Evolutionary conservation across 345 rosid genomes (phyloP), one percentile per base, ranked within the genome.

Genomic region (Physaria fendleri): DNA sequence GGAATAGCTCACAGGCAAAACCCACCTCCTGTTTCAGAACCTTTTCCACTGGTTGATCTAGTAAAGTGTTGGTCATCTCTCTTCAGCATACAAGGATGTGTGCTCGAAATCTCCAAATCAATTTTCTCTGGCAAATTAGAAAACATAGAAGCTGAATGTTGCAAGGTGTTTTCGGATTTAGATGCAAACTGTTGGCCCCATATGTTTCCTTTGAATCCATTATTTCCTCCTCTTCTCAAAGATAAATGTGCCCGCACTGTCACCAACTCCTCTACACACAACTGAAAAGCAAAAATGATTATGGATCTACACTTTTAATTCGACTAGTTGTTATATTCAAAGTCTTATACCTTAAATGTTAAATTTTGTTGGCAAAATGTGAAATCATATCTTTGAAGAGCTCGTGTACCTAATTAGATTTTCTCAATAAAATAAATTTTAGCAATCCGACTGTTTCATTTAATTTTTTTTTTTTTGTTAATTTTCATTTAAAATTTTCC

Each of bases 31-130:
- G 2, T 24, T 4, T 32, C 52, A 6, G 56, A 46, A 37, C 27
- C 35, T 23, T 24, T 35, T 7, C 55, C 9, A 32, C 34, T 15
- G 62, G 46, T 2, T 30, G 12, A 52, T 38, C 55, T 13, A 1
- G 20, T 45, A 16, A 55, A 56, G 23, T 65, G 70, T 65, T 65
- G 70, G 70, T 14, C 63, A 5, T 23, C 63, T 45, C 55, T 65
- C 20, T 42, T 64, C 27, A 23, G 0, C 11, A 8, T 56, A 21
- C n/a, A 54, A 65, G 56, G 70, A 13, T 65, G 70, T 45, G 52
- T 65, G 11, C 46, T 55, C 15, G 55, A 65, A n/a, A 65, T 65
- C 38, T 24, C 52, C 7, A 54, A 12, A 25, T 54, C 70, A 3
- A 34, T 65, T 24, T 44, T 56, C 24, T 53, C 62, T 1, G 54